phyloP scores from a whole-genome alignment of 352 stramenopile genomes.

The Pythium insidiosum region DNA sequence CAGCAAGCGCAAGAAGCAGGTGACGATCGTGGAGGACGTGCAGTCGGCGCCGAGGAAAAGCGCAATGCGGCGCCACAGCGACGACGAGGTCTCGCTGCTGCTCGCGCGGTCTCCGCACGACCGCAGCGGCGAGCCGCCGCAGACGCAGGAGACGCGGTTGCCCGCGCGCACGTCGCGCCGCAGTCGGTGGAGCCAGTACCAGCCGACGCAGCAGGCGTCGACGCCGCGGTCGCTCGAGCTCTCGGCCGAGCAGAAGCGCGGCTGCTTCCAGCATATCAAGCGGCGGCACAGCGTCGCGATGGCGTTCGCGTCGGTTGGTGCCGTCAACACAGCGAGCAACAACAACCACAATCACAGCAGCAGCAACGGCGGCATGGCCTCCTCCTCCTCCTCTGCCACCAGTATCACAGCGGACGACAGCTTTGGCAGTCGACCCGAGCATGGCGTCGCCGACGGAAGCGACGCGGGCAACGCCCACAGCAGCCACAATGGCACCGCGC shows the following conservation, averaged over 20 bases:
- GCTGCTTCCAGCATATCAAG: constrained; percentile 82
- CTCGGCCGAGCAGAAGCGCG: constrained; percentile 59
- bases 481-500: constrained; percentile 11
- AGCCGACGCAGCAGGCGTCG: too few species aligned
- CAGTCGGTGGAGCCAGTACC: too few species aligned
- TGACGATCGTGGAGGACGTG: too few species aligned
- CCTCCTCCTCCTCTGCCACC: too few species aligned
- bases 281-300: constrained; percentile 59
- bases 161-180: too few species aligned
- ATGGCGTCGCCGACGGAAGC: constrained; percentile 2
- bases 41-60: neutral
- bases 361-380: neutral
- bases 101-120: too few species aligned
- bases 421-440: too few species aligned
- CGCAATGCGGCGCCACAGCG: constrained; percentile 18
- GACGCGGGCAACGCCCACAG: neutral
- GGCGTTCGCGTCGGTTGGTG: constrained; percentile 41
- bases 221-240: constrained; percentile 16
- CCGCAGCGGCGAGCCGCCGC: too few species aligned
- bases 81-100: constrained; percentile 4
- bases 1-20: too few species aligned
- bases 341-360: constrained; percentile 4
- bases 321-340: constrained; percentile 1
- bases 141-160: too few species aligned
- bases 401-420: too few species aligned